A percentile compares a stretch with the other conserved stretches of the same genome.
phyloP scores from a whole-genome alignment of 2,329 filamentous ascomycete genomes.

The Tolypocladium sp. region DNA sequence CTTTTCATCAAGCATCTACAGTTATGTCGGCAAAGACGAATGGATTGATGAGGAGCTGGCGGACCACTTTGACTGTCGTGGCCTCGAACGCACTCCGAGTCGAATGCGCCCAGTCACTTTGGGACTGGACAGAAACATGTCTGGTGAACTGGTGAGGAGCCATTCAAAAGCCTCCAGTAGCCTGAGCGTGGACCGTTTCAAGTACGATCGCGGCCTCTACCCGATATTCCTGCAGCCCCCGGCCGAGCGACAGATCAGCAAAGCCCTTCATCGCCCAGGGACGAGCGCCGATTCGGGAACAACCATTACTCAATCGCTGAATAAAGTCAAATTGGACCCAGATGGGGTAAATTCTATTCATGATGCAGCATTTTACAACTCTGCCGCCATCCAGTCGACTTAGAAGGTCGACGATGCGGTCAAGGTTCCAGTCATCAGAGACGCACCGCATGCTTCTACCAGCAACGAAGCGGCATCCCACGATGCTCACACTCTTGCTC shows the following conservation, averaged over 20 bases:
- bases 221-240: slow-evolving; percentile 25
- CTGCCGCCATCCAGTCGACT: slow-evolving; percentile 24
- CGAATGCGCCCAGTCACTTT: not conserved
- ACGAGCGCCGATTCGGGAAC: slow-evolving; percentile 10
- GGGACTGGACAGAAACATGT: slow-evolving; percentile 1
- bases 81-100: not conserved
- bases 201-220: slow-evolving; percentile 32
- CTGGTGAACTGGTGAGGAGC: slow-evolving; percentile 5
- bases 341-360: not conserved
- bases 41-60: not conserved
- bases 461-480: not conserved
- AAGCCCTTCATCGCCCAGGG: slow-evolving; percentile 22
- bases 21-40: not conserved
- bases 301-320: not conserved
- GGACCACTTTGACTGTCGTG: not conserved
- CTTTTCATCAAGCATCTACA: not conserved
- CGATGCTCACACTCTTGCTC: slow-evolving; percentile 4
- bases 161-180: slow-evolving; percentile 22
- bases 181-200: slow-evolving; percentile 33
- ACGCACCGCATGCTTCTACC: not conserved
- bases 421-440: slow-evolving; percentile 21
- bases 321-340: not conserved
- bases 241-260: slow-evolving; percentile 34
- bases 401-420: slow-evolving; percentile 31
- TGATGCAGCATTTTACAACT: slow-evolving; percentile 24